Conservation (phyloP, 345 rosid genomes). For the Erucastrum elatum region DNA sequence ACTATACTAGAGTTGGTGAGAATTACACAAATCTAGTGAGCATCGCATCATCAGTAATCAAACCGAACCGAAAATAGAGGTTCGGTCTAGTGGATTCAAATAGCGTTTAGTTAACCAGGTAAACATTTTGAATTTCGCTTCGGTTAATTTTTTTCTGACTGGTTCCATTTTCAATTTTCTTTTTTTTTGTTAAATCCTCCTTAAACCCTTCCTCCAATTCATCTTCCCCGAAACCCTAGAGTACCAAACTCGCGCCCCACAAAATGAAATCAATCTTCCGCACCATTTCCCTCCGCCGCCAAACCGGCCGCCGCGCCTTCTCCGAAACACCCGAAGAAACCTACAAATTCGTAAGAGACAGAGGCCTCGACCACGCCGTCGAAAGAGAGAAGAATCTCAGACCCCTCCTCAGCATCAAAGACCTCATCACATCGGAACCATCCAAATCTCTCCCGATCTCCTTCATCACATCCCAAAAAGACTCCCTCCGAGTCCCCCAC, state of each 20-base stretch:
- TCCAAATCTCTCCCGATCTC: constrained; percentile 82
- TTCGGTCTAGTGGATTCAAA: not conserved
- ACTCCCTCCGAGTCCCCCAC: constrained; percentile 58
- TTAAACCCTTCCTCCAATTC: constrained; percentile 32
- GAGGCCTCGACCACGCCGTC: constrained; percentile 96
- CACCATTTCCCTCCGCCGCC: constrained; percentile 31
- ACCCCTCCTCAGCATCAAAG: constrained; percentile 63
- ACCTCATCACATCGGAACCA: constrained; percentile 82
- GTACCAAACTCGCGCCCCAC: not conserved
- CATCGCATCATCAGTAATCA: not conserved
- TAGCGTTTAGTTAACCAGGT: not conserved
- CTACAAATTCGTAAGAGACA: constrained; percentile 64
- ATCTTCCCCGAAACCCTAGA: constrained; percentile 5
- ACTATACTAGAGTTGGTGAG: too few relatives aligned
- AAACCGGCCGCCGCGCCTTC: constrained; percentile 31
- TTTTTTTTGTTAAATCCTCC: constrained; percentile 24
- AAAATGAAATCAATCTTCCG: constrained; percentile 43
- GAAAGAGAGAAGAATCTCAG: constrained; percentile 79
- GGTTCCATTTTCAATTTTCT: not conserved
- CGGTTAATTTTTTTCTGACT: not conserved
- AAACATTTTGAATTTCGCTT: not conserved
- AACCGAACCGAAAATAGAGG: not conserved
- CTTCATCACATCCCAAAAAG: constrained; percentile 51
- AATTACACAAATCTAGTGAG: not conserved
- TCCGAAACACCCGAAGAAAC: constrained; percentile 41